Evolutionary conservation across 2,329 filamentous ascomycete genomes (phyloP), one percentile per base, ranked within the genome.

Genomic region (Thelonectria discophora): DNA sequence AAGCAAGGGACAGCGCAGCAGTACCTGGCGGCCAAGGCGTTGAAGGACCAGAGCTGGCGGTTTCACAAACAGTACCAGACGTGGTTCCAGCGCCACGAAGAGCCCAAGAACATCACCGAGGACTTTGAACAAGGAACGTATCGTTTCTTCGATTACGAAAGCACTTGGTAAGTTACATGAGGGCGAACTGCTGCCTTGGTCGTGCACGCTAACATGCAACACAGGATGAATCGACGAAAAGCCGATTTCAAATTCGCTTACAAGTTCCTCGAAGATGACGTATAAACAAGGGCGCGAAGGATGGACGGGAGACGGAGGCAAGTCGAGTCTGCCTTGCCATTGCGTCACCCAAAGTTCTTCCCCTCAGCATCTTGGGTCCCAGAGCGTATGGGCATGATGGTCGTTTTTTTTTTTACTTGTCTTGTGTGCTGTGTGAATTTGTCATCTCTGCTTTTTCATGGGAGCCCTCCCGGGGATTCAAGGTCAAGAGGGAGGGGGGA

Each of bases 21-120:
- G 76, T 97, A 94, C 74, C 84, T 98, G 61, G 93, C 95, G 1
- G 95, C 95, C 13, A 97, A 97, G 79, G 93, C 95, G n/a, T 82
- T 99, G 54, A 99, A 99, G 80, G 92, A 94, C 68, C 95, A 99
- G 78, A 97, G 94, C 78, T 99, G 95, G 95, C 87, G 95, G 58
- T 99, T 99, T 77, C 95, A 99, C 81, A 99, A 99, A 83, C 95
- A 98, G 78, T 99, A 99, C 75, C 95, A 97, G 78, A 99, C 95
- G 1, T 99, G 95, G 95, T 99, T 99, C 74, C 95, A 99, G 78
- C 87, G 95, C 53, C 95, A 99, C 69, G 95, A 99, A 75, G 95
- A 99, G 81, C 95, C 95, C 17, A 99, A 99, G 83, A 94, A 89
- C 71, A 99, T 99, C 74, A 98, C 95, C 0, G 95, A 99, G 78